A percentile compares a stretch with the other conserved stretches of the same genome.
phyloP scores from a whole-genome alignment of 176 grass and related monocot genomes.

The Musa acuminata region DNA sequence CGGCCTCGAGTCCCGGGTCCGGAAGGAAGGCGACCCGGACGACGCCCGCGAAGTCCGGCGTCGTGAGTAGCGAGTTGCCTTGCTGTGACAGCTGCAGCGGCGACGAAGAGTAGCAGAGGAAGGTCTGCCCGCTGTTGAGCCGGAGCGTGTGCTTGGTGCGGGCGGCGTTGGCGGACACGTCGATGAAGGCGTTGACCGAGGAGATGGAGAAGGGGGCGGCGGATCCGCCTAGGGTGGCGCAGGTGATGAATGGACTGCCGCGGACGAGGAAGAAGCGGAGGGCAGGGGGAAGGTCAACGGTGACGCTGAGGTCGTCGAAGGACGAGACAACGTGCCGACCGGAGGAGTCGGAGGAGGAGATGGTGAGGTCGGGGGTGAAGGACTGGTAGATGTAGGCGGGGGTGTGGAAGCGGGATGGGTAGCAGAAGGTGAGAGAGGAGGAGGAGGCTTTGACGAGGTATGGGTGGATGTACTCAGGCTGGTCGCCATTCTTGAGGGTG shows the following conservation, averaged over 20 bases:
- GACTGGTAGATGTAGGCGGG: constrained; percentile 60
- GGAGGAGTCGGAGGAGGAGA: constrained; percentile 29
- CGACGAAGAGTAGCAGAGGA: constrained; percentile 67
- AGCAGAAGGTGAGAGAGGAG: constrained; percentile 53
- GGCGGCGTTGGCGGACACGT: constrained; percentile 26
- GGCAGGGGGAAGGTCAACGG: constrained; percentile 57
- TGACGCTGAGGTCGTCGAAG: constrained; percentile 85
- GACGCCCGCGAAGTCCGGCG: constrained; percentile 38
- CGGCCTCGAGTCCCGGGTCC: constrained; percentile 39
- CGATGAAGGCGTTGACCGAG: constrained; percentile 69
- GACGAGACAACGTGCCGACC: constrained; percentile 40
- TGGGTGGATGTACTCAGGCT: constrained; percentile 93
- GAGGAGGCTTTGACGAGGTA: constrained; percentile 55
- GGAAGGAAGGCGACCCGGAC: constrained; percentile 61
- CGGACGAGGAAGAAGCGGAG: constrained; percentile 73
- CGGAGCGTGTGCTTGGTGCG: constrained; percentile 61
- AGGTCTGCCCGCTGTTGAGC: constrained; percentile 90
- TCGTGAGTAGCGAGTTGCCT: constrained; percentile 36
- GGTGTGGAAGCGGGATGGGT: constrained; percentile 51
- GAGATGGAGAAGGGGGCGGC: constrained; percentile 47
- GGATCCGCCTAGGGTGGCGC: constrained; percentile 30
- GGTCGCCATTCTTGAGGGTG: constrained; percentile 81
- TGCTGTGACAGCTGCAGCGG: constrained; percentile 39
- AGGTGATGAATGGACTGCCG: constrained; percentile 71
- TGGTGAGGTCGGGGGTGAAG: constrained; percentile 76